Conservation (phyloP, 2,329 filamentous ascomycete species). For the Fusarium cicatricum region DNA sequence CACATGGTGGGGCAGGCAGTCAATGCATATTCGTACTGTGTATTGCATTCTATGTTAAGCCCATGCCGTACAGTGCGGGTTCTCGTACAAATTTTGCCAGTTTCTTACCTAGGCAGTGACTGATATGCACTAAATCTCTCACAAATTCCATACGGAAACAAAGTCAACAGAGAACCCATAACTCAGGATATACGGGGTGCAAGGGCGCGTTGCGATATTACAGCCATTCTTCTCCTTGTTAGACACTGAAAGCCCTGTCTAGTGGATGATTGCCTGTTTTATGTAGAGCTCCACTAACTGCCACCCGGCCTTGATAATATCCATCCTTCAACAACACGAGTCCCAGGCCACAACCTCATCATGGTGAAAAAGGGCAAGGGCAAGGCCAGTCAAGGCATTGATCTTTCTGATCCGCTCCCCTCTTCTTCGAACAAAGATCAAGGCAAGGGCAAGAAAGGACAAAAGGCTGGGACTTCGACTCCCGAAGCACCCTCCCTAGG, state of each 20-base stretch:
- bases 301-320: constrained; percentile 11
- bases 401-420: constrained; percentile 45
- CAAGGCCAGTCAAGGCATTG: constrained; percentile 48
- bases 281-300: constrained; percentile 30
- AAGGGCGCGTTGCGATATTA: background rate
- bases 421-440: constrained; percentile 53
- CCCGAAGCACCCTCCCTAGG: constrained; percentile 49
- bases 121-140: too few relatives aligned
- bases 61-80: background rate
- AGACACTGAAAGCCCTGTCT: background rate
- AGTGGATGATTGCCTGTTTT: background rate
- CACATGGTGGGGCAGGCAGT: background rate
- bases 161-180: too few relatives aligned
- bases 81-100: background rate
- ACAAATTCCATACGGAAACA: too few relatives aligned
- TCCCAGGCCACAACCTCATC: constrained; percentile 8
- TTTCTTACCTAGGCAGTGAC: background rate
- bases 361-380: constrained; percentile 65
- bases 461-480: constrained; percentile 42
- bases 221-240: background rate
- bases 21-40: background rate
- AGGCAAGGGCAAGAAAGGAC: constrained; percentile 53
- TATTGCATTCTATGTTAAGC: too few relatives aligned
- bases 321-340: constrained; percentile 14
- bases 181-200: background rate